phyloP scores from a whole-genome alignment of 352 stramenopile genomes.

The Peronosclerospora sorghi region DNA sequence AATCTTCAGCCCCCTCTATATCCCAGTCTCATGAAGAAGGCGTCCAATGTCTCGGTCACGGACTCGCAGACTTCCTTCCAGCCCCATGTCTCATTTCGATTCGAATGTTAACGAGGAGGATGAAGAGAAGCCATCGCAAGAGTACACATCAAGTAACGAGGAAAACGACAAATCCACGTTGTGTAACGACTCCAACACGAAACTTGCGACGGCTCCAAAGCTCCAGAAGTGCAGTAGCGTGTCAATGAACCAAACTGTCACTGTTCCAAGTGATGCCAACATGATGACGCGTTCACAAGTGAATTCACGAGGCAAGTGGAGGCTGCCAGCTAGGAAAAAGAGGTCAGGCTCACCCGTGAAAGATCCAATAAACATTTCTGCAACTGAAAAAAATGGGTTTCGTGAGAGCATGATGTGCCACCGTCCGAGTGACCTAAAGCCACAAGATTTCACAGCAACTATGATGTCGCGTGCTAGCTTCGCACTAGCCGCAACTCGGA shows the following conservation, averaged over 20 bases:
- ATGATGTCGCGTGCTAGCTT: constrained; percentile 49
- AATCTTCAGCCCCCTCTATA: constrained; percentile 47
- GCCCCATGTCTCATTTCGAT: constrained; percentile 15
- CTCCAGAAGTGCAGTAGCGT: constrained; percentile 27
- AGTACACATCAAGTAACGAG: constrained; percentile 4
- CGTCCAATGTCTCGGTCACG: constrained; percentile 24
- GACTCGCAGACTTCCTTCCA: constrained; percentile 18
- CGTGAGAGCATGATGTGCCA: constrained; percentile 68
- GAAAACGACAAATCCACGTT: constrained; percentile 18
- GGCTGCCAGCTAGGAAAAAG: too few species aligned
- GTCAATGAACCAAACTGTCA: too few species aligned
- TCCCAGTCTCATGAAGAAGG: constrained; percentile 55
- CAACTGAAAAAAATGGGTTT: constrained; percentile 9
- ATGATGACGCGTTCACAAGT: too few species aligned
- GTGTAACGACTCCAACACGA: constrained; percentile 9
- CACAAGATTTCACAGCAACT: constrained; percentile 29
- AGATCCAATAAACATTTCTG: too few species aligned
- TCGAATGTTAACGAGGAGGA: constrained; percentile 22
- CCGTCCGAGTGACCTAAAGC: constrained; percentile 50
- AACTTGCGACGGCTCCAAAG: constrained; percentile 7
- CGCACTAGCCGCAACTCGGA: too few species aligned
- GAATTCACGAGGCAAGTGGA: too few species aligned
- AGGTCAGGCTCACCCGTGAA: constrained; percentile 1
- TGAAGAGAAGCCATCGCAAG: constrained; percentile 14
- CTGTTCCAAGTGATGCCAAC: constrained; percentile 1